These are phyloP conservation scores for Cladosporium colombiae DNA, from an alignment of 2,329 filamentous ascomycete genomes.

Conservation along the genomic window DNA sequence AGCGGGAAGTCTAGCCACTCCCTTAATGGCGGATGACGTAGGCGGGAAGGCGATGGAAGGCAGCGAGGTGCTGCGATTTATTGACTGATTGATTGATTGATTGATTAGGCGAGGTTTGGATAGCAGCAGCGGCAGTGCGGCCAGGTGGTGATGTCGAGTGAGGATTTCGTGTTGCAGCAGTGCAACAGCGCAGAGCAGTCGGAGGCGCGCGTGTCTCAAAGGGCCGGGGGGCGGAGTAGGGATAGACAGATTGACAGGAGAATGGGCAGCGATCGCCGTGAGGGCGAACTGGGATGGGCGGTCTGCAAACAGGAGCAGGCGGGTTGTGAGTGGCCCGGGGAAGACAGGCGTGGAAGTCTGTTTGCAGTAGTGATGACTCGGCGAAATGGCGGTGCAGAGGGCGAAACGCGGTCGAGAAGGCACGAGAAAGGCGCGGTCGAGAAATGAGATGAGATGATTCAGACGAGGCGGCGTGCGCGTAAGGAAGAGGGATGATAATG, in stretches of 20 bases:
- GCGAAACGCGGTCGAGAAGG: conserved; percentile 9
- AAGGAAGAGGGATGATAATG: background rate
- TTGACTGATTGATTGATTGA: background rate
- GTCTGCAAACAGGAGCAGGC: background rate
- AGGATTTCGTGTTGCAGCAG: background rate
- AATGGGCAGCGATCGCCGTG: conserved; percentile 16
- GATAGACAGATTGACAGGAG: conserved; percentile 16
- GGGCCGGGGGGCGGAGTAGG: conserved; percentile 7
- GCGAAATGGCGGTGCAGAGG: conserved; percentile 13
- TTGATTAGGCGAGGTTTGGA: conserved; percentile 8
- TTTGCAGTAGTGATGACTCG: background rate
- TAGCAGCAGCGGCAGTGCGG: conserved; percentile 3
- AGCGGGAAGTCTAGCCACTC: conserved; percentile 18
- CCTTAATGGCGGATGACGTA: conserved; percentile 6
- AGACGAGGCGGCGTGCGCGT: background rate
- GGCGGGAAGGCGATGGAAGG: conserved; percentile 4
- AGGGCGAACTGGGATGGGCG: conserved; percentile 12
- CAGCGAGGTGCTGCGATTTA: background rate
- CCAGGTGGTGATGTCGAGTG: background rate
- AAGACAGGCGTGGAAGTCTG: conserved; percentile 7
- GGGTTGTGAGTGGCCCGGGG: conserved; percentile 9
- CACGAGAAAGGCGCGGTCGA: conserved; percentile 11
- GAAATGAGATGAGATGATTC: background rate
- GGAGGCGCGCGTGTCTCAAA: background rate
- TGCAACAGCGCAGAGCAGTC: background rate